phyloP scores from a whole-genome alignment of 257 asterid species.

The Gentiana macrophylla region DNA sequence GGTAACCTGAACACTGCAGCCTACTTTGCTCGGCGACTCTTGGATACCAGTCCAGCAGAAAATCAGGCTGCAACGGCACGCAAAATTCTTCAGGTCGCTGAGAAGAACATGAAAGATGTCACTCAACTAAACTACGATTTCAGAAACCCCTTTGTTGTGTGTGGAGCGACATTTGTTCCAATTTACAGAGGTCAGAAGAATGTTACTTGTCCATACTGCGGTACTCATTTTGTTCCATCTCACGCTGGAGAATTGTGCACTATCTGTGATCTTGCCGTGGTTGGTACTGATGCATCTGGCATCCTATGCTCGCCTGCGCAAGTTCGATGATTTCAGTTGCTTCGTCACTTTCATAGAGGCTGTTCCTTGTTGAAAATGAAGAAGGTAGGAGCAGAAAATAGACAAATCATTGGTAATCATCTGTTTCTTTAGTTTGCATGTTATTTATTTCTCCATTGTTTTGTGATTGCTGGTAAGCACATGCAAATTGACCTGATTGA shows the following conservation, averaged over 20 bases:
- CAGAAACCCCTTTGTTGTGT: slow-evolving; percentile 52
- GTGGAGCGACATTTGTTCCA: slow-evolving; percentile 59
- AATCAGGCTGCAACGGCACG: slow-evolving; percentile 48
- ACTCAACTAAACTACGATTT: slow-evolving; percentile 51
- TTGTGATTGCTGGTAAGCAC: too few species aligned
- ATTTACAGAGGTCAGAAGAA: slow-evolving; percentile 56
- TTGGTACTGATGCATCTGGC: slow-evolving; percentile 87
- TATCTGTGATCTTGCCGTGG: slow-evolving; percentile 51
- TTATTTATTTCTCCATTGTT: too few species aligned
- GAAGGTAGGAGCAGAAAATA: too few species aligned
- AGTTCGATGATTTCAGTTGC: slow-evolving; percentile 30
- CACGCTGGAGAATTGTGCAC: slow-evolving; percentile 51
- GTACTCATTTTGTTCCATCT: slow-evolving; percentile 36
- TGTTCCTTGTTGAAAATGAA: too few species aligned
- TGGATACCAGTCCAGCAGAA: slow-evolving; percentile 56
- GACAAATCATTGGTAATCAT: too few species aligned
- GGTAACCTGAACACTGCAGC: slow-evolving; percentile 60
- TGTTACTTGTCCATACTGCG: slow-evolving; percentile 55
- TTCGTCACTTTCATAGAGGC: too few species aligned
- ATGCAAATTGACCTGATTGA: too few species aligned
- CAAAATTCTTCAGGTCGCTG: slow-evolving; percentile 54
- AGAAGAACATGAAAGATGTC: slow-evolving; percentile 48
- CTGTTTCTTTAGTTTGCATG: too few species aligned
- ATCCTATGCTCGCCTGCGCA: slow-evolving; percentile 78
- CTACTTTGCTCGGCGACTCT: slow-evolving; percentile 62